Conservation (phyloP, 176 grass and related monocot species). For the Oryza meyeriana region DNA sequence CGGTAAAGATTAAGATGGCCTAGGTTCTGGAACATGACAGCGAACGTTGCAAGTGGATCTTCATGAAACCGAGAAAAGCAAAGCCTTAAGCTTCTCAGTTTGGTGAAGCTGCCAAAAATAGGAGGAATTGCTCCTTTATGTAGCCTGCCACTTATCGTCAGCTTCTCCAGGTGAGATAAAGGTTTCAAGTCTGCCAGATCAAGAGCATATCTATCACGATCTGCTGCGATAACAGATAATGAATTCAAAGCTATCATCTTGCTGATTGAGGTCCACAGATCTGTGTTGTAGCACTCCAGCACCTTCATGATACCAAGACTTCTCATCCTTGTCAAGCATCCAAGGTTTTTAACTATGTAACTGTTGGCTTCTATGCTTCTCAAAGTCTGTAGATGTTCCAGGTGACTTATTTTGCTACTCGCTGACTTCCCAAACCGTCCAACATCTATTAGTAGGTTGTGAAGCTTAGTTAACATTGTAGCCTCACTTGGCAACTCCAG, state of each 20-base stretch:
- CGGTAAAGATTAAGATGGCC: conserved; percentile 7
- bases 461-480: conserved; percentile 36
- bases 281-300: background rate
- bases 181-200: conserved; percentile 8
- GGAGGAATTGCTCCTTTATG: conserved; percentile 18
- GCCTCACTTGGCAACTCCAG: conserved; percentile 28
- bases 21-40: conserved; percentile 21
- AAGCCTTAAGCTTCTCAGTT: conserved; percentile 27
- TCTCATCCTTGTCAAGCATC: conserved; percentile 16
- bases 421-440: background rate
- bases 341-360: conserved; percentile 11
- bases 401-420: background rate
- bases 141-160: conserved; percentile 35
- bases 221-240: conserved; percentile 2
- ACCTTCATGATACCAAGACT: conserved; percentile 31
- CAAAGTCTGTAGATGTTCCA: conserved; percentile 29
- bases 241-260: conserved; percentile 33
- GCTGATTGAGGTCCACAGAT: conserved; percentile 37
- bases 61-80: conserved; percentile 25
- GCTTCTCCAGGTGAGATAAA: conserved; percentile 21
- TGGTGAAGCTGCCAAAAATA: background rate
- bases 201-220: conserved; percentile 27
- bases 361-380: conserved; percentile 18
- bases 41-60: conserved; percentile 31
- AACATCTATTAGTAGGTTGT: conserved; percentile 24